Base-by-base conservation (phyloP, 2,329 filamentous ascomycete genomes). In the Chaetomiaceae sp. region DNA sequence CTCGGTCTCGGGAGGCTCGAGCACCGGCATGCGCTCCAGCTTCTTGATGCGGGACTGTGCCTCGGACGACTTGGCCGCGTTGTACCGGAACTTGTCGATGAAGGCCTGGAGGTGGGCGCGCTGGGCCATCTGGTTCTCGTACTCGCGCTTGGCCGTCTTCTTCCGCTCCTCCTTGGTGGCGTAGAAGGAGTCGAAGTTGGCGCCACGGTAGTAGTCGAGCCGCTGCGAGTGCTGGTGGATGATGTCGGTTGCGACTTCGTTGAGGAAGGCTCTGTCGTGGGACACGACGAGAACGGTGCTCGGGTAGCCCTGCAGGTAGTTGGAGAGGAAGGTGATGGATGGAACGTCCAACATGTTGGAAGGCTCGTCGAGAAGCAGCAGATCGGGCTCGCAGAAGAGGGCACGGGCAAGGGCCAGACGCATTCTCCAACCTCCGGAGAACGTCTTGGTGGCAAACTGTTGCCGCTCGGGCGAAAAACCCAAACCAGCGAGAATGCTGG, bases 311-410 rank as follows among this genome's bases (percentile, higher is more conserved):
- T 96, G 91, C 8, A 99, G 86, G 68, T 99, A 99, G 66, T 91
- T 92, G 44, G 92, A 88, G 69, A 99, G 81, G 82, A 97, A 99
- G 53, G 94, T 95, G 68, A 99, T 97, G 22, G 94, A 97, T n/a
- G 94, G 94, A 54, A 99, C 94, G 74, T 97, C 94, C 89, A 99
- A 91, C 92, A 97, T 97, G 84, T 97, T 97, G 52, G 92, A 97
- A 75, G 94, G 94, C 84, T 99, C 94, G 77, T 99, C 94, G 63
- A 99, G 90, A 69, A 99, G 81, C 55, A 99, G 75, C 48, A 99
- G 78, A 73, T 99, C 94, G 39, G 94, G 94, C 70, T 99, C 94
- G 75, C 94, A 99, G 78, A 99, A 99, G 33, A 99, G 82, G 14
- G 94, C 94, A 80, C 94, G 81, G 12, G 94, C 94, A 58, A 99